These are phyloP conservation scores for Echinosphaeria canescens DNA, from an alignment of 2,329 filamentous ascomycete species.

Conservation along the genomic window DNA sequence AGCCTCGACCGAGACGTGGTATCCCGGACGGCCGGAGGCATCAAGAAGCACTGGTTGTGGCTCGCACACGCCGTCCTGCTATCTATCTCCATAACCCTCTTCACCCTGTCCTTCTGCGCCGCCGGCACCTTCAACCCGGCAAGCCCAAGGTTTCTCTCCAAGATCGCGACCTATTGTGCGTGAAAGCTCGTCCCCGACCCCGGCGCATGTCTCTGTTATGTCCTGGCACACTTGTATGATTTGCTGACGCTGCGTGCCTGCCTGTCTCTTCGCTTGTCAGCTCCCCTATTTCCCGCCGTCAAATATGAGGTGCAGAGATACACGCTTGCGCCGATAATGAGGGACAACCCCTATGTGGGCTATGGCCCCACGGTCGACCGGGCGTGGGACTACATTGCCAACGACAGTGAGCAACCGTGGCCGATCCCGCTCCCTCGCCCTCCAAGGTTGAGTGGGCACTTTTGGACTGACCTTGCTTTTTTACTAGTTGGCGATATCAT, in stretches of 20 bases:
- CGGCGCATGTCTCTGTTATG: neutral
- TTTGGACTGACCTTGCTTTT: neutral
- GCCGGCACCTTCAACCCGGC: conserved; percentile 4
- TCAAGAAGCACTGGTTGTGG: conserved; percentile 13
- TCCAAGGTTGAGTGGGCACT: no score
- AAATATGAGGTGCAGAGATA: conserved; percentile 26
- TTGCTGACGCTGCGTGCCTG: neutral
- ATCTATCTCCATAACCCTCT: conserved; percentile 15
- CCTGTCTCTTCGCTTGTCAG: no score
- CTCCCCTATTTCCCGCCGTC: conserved; percentile 21
- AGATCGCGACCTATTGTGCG: conserved; percentile 14
- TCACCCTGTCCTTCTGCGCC: conserved; percentile 17
- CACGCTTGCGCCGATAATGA: conserved; percentile 19
- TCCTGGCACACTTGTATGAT: no score
- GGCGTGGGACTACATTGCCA: conserved; percentile 32
- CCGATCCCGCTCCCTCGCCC: conserved; percentile 1
- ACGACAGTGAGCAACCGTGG: conserved; percentile 11
- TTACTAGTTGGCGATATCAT: conserved; percentile 34
- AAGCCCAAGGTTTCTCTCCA: conserved; percentile 1
- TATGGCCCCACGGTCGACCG: conserved; percentile 31
- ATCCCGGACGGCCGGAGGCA: conserved; percentile 1
- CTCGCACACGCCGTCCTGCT: conserved; percentile 16
- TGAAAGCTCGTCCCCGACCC: conserved; percentile 1
- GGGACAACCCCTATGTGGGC: conserved; percentile 28
- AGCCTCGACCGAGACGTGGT: conserved; percentile 1